Conservation (phyloP, 331 rosid species). For the Malus hybrid region DNA sequence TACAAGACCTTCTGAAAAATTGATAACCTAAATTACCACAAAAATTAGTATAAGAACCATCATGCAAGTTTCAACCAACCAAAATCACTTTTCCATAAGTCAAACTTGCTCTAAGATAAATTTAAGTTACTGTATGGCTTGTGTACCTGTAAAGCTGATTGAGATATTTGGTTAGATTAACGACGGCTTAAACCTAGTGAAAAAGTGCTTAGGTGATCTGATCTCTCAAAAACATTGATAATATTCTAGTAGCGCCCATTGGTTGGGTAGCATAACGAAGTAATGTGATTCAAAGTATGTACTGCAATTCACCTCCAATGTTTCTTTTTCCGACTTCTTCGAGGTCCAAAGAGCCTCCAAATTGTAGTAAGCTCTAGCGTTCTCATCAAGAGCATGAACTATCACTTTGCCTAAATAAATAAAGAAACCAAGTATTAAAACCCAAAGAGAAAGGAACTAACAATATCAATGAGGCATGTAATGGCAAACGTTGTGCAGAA, state of each 20-base stretch:
- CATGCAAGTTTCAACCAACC: neutral
- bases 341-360: slow-evolving; percentile 70
- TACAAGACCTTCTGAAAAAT: neutral
- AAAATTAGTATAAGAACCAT: neutral
- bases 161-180: neutral
- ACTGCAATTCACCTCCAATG: slow-evolving; percentile 36
- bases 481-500: neutral
- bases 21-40: neutral
- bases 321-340: slow-evolving; percentile 37
- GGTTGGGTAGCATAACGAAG: neutral
- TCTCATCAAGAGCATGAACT: slow-evolving; percentile 92
- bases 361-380: slow-evolving; percentile 86
- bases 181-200: neutral
- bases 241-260: neutral
- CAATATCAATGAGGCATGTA: neutral
- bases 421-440: neutral
- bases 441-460: neutral
- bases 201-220: neutral
- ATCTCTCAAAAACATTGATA: neutral
- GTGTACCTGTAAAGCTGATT: neutral
- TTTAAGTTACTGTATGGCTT: neutral
- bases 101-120: neutral
- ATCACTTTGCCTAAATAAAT: slow-evolving; percentile 58
- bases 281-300: neutral
- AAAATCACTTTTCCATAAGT: neutral